Evolutionary conservation across 352 stramenopile species (phyloP), one percentile per base, ranked within the genome.

Genomic region (Pythium scleroteichum): DNA sequence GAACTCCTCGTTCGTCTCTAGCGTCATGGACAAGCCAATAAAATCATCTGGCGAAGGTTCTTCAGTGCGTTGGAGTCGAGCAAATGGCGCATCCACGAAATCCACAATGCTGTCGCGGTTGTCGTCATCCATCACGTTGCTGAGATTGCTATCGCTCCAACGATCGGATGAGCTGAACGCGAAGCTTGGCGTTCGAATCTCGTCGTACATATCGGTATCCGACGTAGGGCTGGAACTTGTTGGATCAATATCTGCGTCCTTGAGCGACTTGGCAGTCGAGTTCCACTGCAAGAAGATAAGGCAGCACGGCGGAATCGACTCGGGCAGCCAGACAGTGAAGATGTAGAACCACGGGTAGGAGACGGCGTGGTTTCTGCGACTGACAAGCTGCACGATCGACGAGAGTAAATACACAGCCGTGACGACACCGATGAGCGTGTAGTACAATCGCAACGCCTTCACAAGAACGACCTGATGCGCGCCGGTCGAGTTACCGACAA

Each of bases 251-350:
- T 87, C 76, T 3, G 79, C 75, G 29, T 95, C 78, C 6, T 84
- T 78, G 22, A 95, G 60, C n/a, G 84, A 87, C 60, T 94, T 88
- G 0, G 86, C 81, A 2, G 86, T 93, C 16, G 84, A 81, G 59
- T 95, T 95, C 86, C 86, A 95, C 66, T 95, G 86, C 19, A 95
- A 62, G 61, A 94, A 95, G 52, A 95, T 93, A 22, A 95, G 63
- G 54, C 82, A 94, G 56, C 82, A 92, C 38, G 86, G 85, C 35
- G 86, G 86, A 57, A 95, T 95, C 22, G 83, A 92, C 40, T 78
- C 87, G 12, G 86, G 86, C 3, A 95, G 67, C 86, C 86, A 95
- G 3, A 95, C 85, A 2, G 83, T 92, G 58, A 92, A 94, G 65
- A 95, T 85, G 73, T 95, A 95, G 63, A 81, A 95, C 85, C 82